Percentiles rank a stretch among this genome's conserved stretches.
Conservation (phyloP, 139 green algal genomes). For the Chlamydomonas sphaeroides region DNA sequence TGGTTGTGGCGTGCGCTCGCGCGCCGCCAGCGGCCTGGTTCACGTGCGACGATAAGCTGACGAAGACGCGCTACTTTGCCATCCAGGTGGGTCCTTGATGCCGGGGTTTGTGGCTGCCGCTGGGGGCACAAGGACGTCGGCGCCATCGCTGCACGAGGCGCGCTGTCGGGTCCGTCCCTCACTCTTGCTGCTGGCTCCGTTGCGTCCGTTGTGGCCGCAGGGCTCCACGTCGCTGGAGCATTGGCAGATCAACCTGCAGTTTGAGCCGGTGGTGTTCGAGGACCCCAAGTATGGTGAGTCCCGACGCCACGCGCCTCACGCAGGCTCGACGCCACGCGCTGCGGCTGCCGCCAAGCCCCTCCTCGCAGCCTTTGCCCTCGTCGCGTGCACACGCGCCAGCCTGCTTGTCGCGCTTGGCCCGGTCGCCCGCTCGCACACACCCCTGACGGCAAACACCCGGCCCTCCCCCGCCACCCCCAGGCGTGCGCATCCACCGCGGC, state of each 20-base stretch:
- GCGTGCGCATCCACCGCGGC: slow-evolving; percentile 84
- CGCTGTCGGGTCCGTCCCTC: too few species aligned
- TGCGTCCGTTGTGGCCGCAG: slow-evolving; percentile 12
- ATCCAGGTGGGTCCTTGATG: slow-evolving; percentile 67
- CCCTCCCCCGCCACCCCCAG: too few species aligned
- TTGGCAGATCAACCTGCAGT: slow-evolving; percentile 89
- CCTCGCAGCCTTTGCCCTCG: too few species aligned
- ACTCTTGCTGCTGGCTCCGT: too few species aligned
- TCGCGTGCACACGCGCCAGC: too few species aligned
- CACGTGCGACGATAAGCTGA: slow-evolving; percentile 73
- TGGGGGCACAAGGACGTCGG: too few species aligned
- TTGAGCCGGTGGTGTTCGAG: slow-evolving; percentile 97
- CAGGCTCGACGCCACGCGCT: not conserved
- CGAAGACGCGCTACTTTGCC: slow-evolving; percentile 74
- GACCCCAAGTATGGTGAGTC: slow-evolving; percentile 60
- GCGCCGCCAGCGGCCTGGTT: slow-evolving; percentile 70
- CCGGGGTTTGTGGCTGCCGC: too few species aligned
- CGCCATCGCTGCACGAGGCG: too few species aligned
- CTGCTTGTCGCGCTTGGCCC: too few species aligned
- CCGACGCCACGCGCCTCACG: too few species aligned
- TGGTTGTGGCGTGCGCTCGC: slow-evolving; percentile 15
- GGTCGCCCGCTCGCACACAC: too few species aligned
- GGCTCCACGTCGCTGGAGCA: slow-evolving; percentile 83
- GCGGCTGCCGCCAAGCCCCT: not conserved
- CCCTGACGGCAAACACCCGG: too few species aligned